Evolutionary conservation across 1,139 yeast species (phyloP), one percentile per base, ranked within the genome.

Genomic region (Neolecta irregularis): DNA sequence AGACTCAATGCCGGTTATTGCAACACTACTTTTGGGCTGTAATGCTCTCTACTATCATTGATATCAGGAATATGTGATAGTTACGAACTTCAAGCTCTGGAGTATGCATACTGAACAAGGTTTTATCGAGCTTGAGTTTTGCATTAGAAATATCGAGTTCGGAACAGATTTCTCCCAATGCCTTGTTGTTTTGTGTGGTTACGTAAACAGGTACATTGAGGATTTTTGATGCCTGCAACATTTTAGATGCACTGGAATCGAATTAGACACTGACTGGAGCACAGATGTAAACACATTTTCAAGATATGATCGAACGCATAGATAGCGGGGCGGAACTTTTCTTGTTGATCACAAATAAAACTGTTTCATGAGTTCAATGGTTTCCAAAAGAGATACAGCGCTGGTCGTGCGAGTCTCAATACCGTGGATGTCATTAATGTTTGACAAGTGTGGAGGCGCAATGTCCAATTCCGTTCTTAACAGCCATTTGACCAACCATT

Each of bases 1-100:
- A 8, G 48, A 35, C 36, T 50, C 54, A 35, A 50, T 46, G 20
- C 54, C 54, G 13, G 48, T 49, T 26, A 50, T 43, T 5, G 50
- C 51, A 6, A 50, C 50, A 2, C 46, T 45, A 11, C 43, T 42
- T 24, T 21, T 32, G 12, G 47, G 42, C 23, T 32, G 22, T 12
- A 50, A 43, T n/a, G n/a, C n/a, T n/a, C n/a, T n/a, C n/a, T n/a
- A n/a, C n/a, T n/a, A n/a, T n/a, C n/a, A n/a, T n/a, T n/a, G n/a
- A n/a, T n/a, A n/a, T n/a, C n/a, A n/a, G n/a, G n/a, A n/a, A n/a
- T n/a, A n/a, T n/a, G n/a, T n/a, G n/a, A n/a, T n/a, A n/a, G n/a
- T n/a, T n/a, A n/a, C n/a, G n/a, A 24, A 39, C 34, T 5, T 34
- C 38, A 18, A 34, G 41, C 6, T 50, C 32, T 30, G 47, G 50